Conservation (phyloP, 1,284 basidiomycete genomes). For the Kalmanozyma brasiliensis region DNA sequence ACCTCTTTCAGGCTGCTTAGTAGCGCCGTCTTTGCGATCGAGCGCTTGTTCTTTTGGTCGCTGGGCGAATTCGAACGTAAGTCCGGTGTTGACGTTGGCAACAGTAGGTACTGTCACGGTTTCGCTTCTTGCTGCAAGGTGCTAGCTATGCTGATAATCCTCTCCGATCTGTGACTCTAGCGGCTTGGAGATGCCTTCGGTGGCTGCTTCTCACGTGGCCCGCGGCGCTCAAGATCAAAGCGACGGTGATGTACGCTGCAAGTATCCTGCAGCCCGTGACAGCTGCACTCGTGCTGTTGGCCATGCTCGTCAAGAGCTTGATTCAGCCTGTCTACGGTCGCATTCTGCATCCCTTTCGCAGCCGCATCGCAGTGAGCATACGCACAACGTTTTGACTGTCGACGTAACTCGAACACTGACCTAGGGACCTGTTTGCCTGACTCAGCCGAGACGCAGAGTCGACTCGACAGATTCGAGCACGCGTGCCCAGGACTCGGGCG, state of each 20-base stretch:
- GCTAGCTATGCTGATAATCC: conserved; percentile 1
- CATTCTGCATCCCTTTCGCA: neutral
- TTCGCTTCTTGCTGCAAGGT: neutral
- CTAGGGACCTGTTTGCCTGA: neutral
- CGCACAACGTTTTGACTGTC: neutral
- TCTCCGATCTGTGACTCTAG: neutral
- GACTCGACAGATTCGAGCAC: too few species aligned
- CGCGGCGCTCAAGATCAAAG: conserved; percentile 8
- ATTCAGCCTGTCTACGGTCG: neutral
- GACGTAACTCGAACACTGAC: neutral
- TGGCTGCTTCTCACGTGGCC: conserved; percentile 17
- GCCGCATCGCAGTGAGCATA: neutral
- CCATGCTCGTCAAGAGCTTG: conserved; percentile 4
- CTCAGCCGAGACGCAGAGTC: neutral
- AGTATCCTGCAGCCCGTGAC: conserved; percentile 6
- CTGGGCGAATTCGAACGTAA: conserved; percentile 5
- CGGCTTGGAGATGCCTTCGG: conserved; percentile 10
- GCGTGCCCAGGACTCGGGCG: neutral
- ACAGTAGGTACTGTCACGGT: conserved; percentile 2
- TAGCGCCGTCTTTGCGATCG: neutral
- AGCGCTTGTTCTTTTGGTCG: conserved; percentile 10
- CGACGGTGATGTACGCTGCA: neutral
- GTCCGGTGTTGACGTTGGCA: neutral
- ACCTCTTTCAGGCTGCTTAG: neutral
- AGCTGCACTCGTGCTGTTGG: conserved; percentile 3